Percentiles rank a stretch among this genome's conserved stretches.
phyloP scores from a whole-genome alignment of 257 asterid species.

The Solanum neorickii region DNA sequence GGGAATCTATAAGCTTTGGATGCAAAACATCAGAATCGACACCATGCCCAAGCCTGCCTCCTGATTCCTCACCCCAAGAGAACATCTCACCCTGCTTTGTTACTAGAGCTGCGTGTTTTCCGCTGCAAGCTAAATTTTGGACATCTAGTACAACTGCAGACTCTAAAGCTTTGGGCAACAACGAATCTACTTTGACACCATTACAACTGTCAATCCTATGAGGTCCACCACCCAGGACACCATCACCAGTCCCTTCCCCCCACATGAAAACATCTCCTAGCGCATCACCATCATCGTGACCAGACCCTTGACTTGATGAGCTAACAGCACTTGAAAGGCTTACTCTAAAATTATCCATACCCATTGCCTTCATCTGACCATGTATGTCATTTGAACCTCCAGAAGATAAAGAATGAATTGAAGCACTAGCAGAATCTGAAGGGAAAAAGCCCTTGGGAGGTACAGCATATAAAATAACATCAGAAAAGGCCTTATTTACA shows the following conservation, averaged over 20 bases:
- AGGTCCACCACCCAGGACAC: constrained; percentile 64
- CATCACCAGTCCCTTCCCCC: constrained; percentile 91
- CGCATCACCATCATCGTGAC: constrained; percentile 88
- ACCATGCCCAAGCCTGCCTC: constrained; percentile 98
- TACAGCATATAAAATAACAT: constrained; percentile 47
- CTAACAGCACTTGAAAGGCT: constrained; percentile 97
- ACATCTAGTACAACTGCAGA: constrained; percentile 86
- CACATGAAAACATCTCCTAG: constrained; percentile 87
- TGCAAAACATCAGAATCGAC: constrained; percentile 80
- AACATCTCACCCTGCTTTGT: constrained; percentile 86
- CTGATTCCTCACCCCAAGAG: constrained; percentile 91
- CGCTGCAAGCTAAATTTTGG: constrained; percentile 84
- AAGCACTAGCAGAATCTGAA: constrained; percentile 62
- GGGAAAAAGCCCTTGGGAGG: constrained; percentile 78
- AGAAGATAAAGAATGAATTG: constrained; percentile 67
- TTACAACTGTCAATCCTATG: constrained; percentile 37
- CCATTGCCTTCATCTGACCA: constrained; percentile 64
- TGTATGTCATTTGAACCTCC: constrained; percentile 72
- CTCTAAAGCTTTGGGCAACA: constrained; percentile 76
- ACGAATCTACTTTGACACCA: constrained; percentile 55
- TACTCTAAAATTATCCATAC: constrained; percentile 81
- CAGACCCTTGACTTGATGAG: constrained; percentile 96
- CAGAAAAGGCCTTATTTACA: constrained; percentile 62
- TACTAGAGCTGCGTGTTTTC: constrained; percentile 69
- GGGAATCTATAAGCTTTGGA: constrained; percentile 77